These are phyloP conservation scores for Lasiosphaeriaceae sp. DNA, from an alignment of 495 filamentous ascomycete species.

Conservation along the genomic window DNA sequence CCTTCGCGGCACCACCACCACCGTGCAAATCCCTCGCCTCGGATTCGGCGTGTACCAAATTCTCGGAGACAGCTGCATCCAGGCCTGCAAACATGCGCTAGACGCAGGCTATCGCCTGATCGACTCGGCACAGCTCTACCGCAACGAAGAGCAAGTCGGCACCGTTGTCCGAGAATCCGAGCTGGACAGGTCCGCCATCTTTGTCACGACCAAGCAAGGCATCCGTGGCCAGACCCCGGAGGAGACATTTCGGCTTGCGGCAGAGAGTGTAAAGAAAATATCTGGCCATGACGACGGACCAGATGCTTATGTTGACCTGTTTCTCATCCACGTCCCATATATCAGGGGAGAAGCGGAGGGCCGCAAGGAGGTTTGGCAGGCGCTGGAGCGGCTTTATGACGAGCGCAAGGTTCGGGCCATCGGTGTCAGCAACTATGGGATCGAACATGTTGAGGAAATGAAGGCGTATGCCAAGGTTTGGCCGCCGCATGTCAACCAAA, in stretches of 20 bases:
- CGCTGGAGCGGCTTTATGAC: slow-evolving; percentile 49
- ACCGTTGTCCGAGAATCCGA: slow-evolving; percentile 54
- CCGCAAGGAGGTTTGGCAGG: slow-evolving; percentile 58
- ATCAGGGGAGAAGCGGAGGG: slow-evolving; percentile 41
- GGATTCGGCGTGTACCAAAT: slow-evolving; percentile 9
- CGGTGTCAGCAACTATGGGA: slow-evolving; percentile 63
- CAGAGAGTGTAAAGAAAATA: slow-evolving; percentile 1
- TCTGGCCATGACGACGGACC: neutral
- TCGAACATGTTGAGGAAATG: slow-evolving; percentile 63
- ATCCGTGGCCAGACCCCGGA: neutral
- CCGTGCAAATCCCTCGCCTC: slow-evolving; percentile 4
- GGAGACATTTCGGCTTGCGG: slow-evolving; percentile 1
- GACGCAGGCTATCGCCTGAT: slow-evolving; percentile 68
- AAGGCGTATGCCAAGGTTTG: slow-evolving; percentile 48
- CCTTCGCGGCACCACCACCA: neutral
- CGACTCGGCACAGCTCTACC: slow-evolving; percentile 65
- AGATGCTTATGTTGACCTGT: slow-evolving; percentile 30
- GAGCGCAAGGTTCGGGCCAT: slow-evolving; percentile 57
- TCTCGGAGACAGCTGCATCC: neutral
- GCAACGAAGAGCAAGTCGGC: slow-evolving; percentile 63
- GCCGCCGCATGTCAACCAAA: slow-evolving; percentile 63
- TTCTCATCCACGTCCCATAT: slow-evolving; percentile 35
- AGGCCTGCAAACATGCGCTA: neutral
- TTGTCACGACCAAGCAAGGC: slow-evolving; percentile 61
- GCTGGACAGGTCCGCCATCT: slow-evolving; percentile 59